Conservation (phyloP, 495 filamentous ascomycete species). For the Podospora australis region DNA sequence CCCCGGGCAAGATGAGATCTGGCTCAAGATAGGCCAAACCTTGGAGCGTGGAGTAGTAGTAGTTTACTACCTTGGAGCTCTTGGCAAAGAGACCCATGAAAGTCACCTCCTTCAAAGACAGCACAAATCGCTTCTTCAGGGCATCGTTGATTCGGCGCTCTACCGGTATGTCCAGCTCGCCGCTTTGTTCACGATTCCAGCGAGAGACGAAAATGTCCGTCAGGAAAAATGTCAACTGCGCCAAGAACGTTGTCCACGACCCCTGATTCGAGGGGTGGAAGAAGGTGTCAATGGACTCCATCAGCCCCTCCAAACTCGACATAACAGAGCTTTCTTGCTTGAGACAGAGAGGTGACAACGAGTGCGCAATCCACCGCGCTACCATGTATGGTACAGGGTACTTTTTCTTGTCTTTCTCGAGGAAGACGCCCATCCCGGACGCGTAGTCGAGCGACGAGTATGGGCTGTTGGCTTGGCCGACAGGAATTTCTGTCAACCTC, state of each 20-base stretch:
- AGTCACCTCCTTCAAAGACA: constrained; percentile 83
- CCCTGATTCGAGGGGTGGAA: constrained; percentile 98
- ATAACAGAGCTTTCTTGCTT: constrained; percentile 73
- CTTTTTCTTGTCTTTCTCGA: constrained; percentile 89
- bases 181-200: constrained; percentile 90
- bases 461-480: constrained; percentile 89
- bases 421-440: constrained; percentile 71
- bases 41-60: constrained; percentile 83
- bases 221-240: constrained; percentile 86
- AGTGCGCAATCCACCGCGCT: constrained; percentile 93
- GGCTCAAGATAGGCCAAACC: constrained; percentile 86
- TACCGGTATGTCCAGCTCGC: constrained; percentile 76
- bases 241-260: constrained; percentile 80
- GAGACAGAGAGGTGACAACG: constrained; percentile 78
- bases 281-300: constrained; percentile 96
- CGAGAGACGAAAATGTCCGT: constrained; percentile 96
- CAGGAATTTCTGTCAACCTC: constrained; percentile 87
- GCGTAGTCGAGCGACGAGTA: constrained; percentile 82
- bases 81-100: constrained; percentile 99
- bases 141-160: constrained; percentile 72
- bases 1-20: constrained; percentile 85
- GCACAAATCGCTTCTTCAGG: constrained; percentile 82
- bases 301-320: constrained; percentile 80
- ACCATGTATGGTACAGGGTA: constrained; percentile 87
- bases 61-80: constrained; percentile 82